These are phyloP conservation scores for Micractinium sp. DNA, from an alignment of 139 green algal species.

Conservation along the genomic window DNA sequence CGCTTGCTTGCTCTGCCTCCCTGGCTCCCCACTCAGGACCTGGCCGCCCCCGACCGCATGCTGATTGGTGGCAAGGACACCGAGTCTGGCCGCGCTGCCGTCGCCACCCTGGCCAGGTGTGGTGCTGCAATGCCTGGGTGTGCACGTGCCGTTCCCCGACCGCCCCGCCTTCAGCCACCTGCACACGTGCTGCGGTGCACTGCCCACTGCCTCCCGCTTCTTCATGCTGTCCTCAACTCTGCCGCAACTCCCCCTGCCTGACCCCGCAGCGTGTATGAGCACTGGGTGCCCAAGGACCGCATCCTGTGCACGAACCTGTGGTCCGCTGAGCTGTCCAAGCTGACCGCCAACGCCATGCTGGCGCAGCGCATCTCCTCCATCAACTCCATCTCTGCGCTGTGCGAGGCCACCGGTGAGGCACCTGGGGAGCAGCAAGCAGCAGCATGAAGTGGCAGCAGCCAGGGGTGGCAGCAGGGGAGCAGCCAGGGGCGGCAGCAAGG, in stretches of 20 bases:
- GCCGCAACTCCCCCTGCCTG: too few relatives aligned
- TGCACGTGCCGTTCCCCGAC: too few relatives aligned
- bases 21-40: neutral
- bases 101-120: constrained; percentile 67
- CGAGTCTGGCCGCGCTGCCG: constrained; percentile 72
- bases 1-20: too few relatives aligned
- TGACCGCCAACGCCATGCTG: constrained; percentile 98
- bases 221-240: too few relatives aligned
- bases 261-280: constrained; percentile 86
- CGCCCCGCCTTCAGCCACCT: too few relatives aligned
- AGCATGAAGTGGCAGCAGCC: neutral
- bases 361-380: constrained; percentile 99
- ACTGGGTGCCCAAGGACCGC: constrained; percentile 95
- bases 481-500: too few relatives aligned
- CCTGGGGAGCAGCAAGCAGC: too few relatives aligned
- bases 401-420: constrained; percentile 86
- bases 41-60: constrained; percentile 57
- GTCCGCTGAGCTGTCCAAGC: constrained; percentile 98
- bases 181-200: too few relatives aligned
- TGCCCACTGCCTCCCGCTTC: too few relatives aligned
- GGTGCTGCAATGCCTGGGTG: too few relatives aligned
- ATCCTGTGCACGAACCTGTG: constrained; percentile 97
- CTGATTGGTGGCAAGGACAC: constrained; percentile 90
- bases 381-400: constrained; percentile 98
- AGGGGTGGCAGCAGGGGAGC: too few relatives aligned